Evolutionary conservation across 73 alveolate species (phyloP), one percentile per base, ranked within the genome.

Genomic region (Stentor roeselii): DNA sequence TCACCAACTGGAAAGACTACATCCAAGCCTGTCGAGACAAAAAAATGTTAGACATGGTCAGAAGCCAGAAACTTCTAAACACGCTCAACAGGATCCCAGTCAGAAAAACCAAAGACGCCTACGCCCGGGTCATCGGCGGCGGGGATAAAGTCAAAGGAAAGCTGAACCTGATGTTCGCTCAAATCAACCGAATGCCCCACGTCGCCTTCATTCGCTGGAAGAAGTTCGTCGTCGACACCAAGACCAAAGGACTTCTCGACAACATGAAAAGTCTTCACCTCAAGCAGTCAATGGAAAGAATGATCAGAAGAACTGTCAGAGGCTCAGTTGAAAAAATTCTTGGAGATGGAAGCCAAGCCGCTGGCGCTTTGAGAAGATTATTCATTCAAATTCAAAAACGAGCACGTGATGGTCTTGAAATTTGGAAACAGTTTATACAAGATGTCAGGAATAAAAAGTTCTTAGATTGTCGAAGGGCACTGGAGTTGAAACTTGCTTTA

Each of bases 281-380:
- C 11, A 67, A 32, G 34, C n/a, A 67, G 1, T 36, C 80, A 27
- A 21, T 67, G 37, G n/a, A 36, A 21, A 67, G 37, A 11, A 30
- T 67, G n/a, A 21, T 40, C 21, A 67, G 50, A 67, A 21, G 80
- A 21, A 32, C 37, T 21, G 0, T 34, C 21, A 67, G 34, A 32
- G 41, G 14, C 41, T 15, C 50, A 14, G 27, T 21, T 2, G 37
- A 67, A n/a, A 15, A 40, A 1, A 67, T 67, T 30, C 0, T 67
- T 67, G 80, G 80, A 30, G 42, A 67, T 21, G 80, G 80, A 15
- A 67, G 37, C 11, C 27, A n/a, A 21, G 80, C 34, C 15, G 80
- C 80, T 67, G 80, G 80, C 21, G 80, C 80, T 0, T 32, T 67
- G 27, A 21, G 80, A 67, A 67, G 80, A 34, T 27, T 67, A 21